These are phyloP conservation scores for Emmonsiellopsis sp. DNA, from an alignment of 2,329 filamentous ascomycete species.

Conservation along the genomic window DNA sequence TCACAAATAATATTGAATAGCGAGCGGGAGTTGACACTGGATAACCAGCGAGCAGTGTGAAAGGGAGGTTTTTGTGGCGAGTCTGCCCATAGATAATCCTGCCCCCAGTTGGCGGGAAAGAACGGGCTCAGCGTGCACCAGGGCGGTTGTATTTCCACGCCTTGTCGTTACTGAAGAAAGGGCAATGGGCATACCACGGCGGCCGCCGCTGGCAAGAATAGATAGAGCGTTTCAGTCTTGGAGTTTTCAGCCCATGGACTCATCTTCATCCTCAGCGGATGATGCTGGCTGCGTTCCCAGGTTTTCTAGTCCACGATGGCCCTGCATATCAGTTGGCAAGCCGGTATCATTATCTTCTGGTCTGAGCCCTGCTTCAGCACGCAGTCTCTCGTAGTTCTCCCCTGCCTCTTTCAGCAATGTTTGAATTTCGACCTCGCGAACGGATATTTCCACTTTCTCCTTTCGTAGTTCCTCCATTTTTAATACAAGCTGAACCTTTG, in stretches of 20 bases:
- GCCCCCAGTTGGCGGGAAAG: too few relatives aligned
- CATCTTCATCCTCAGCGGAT: background rate
- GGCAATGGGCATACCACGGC: too few relatives aligned
- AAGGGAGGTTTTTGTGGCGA: too few relatives aligned
- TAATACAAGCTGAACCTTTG: constrained; percentile 50
- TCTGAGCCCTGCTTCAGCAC: constrained; percentile 31
- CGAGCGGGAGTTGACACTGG: background rate
- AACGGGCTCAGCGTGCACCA: too few relatives aligned
- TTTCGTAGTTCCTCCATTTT: constrained; percentile 57
- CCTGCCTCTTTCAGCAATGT: constrained; percentile 70
- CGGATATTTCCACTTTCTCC: constrained; percentile 59
- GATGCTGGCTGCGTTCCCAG: constrained; percentile 17
- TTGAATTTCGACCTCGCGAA: constrained; percentile 71
- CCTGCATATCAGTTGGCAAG: constrained; percentile 19
- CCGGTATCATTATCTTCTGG: constrained; percentile 16
- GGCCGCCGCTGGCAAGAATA: too few relatives aligned
- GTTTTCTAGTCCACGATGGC: constrained; percentile 28
- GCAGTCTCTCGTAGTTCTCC: constrained; percentile 55
- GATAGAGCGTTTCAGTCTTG: too few relatives aligned
- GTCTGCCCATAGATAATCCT: too few relatives aligned
- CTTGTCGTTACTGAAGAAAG: too few relatives aligned
- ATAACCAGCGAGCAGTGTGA: too few relatives aligned
- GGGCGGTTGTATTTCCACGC: too few relatives aligned
- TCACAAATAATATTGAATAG: background rate
- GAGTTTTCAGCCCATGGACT: background rate